Base-by-base conservation (phyloP, 2,329 filamentous ascomycete genomes). In the Penicillium griseofulvum region DNA sequence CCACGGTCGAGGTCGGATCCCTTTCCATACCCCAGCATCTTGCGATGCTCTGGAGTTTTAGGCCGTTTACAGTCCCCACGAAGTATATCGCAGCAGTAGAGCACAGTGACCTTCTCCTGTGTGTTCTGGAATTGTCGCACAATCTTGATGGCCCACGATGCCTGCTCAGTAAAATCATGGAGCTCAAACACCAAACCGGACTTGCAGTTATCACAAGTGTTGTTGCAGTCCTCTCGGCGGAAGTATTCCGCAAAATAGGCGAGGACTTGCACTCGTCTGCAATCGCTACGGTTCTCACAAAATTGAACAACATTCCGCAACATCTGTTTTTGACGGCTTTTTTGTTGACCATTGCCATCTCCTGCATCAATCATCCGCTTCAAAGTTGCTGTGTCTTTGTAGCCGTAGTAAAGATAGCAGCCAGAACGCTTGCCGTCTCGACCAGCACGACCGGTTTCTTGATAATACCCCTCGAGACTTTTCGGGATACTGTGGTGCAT, bases 401-500 rank as follows among this genome's bases (percentile, higher is more conserved):
- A 96, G 42, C 85, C 85, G 67, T 94, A 99, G 74, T 88, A 97
- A 14, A 99, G 82, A 70, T 92, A 94, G 76, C 94, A 99, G 55
- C 89, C 87, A 7, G 94, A 97, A 19, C 82, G 83, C 63, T 90
- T 86, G 9, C 93, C 93, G 71, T 99, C 94, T 70, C 94, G 85
- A 7, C 94, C 94, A 55, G 95, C 94, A 65, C 94, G 88, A 1
- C 94, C 94, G 42, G 94, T 99, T 73, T 99, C 94, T 71, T 99
- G 94, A 68, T 99, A 99, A 72, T 99, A 99, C 0, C 94, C 94
- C 75, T 99, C 94, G 51, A 99, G 78, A 65, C 91, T 97, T 74
- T 99, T 97, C 1, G 94, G 94, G 6, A 99, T 81, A 41, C 87
- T 89, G 66, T 96, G 88, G 69, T 99, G 95, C 38, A 99, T 90